Evolutionary conservation across 148 eudicot genomes (phyloP).

Genomic region (Selenicereus undatus): DNA sequence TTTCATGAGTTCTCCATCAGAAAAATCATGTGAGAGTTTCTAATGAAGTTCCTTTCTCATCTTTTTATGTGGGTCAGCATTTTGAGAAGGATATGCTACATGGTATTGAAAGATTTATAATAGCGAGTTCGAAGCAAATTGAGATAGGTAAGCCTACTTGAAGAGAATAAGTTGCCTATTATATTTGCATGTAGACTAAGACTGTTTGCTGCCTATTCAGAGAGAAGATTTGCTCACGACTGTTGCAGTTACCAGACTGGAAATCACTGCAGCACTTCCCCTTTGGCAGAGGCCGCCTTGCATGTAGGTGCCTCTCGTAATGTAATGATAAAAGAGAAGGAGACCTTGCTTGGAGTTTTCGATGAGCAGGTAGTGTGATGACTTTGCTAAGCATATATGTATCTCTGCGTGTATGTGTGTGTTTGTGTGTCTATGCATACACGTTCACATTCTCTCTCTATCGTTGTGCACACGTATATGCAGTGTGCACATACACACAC

Average conservation of each 20-base stretch:
- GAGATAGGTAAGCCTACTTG: conserved; percentile 49
- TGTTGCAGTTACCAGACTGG: conserved; percentile 62
- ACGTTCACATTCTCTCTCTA: too few relatives aligned
- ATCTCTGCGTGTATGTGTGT: background rate
- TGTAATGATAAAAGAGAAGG: conserved; percentile 59
- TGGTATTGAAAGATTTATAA: conserved; percentile 60
- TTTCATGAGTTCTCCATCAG: background rate
- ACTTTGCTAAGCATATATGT: background rate
- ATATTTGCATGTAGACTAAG: conserved; percentile 7
- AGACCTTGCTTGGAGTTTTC: conserved; percentile 50
- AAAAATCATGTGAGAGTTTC: background rate
- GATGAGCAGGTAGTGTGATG: conserved; percentile 45
- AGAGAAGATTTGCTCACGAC: conserved; percentile 66
- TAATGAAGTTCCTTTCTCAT: conserved; percentile 14
- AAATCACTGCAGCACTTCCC: conserved; percentile 42
- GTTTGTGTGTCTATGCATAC: background rate
- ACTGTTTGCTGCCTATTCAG: conserved; percentile 33
- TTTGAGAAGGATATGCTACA: conserved; percentile 70
- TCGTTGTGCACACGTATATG: too few relatives aligned
- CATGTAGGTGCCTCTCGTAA: conserved; percentile 52
- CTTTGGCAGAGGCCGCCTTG: conserved; percentile 57
- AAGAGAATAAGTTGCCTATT: background rate
- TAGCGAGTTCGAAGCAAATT: conserved; percentile 65
- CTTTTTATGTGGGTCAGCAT: conserved; percentile 47
- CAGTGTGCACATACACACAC: too few relatives aligned